Percentiles rank a stretch among this genome's conserved stretches.
phyloP scores from a whole-genome alignment of 2,329 filamentous ascomycete species.

The Calonectria hongkongensis region DNA sequence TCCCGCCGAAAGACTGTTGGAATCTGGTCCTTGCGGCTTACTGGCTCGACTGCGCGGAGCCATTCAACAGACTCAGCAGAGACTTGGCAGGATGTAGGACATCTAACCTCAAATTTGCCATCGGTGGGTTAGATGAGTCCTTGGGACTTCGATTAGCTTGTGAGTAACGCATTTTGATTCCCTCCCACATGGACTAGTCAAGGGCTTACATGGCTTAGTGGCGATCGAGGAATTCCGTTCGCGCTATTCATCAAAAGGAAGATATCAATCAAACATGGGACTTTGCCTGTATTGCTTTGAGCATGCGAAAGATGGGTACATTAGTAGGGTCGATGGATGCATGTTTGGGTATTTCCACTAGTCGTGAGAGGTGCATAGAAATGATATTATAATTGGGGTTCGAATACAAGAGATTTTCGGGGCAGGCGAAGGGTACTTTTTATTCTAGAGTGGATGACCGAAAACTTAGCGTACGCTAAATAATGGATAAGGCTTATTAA shows the following conservation, averaged over 20 bases:
- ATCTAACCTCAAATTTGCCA: slow-evolving; percentile 11
- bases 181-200: no score
- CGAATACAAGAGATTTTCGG: no score
- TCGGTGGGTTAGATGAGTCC: slow-evolving; percentile 14
- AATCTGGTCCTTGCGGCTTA: slow-evolving; percentile 14
- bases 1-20: slow-evolving; percentile 11
- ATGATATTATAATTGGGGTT: no score
- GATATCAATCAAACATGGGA: slow-evolving; percentile 14
- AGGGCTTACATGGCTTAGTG: background rate
- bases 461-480: no score
- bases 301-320: slow-evolving; percentile 8
- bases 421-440: no score
- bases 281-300: slow-evolving; percentile 14
- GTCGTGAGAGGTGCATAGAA: no score
- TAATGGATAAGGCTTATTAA: no score
- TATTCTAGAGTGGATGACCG: no score
- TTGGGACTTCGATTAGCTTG: slow-evolving; percentile 7
- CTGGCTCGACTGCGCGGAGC: slow-evolving; percentile 18
- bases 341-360: slow-evolving; percentile 16
- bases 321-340: background rate
- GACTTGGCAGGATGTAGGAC: slow-evolving; percentile 12
- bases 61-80: slow-evolving; percentile 12
- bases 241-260: slow-evolving; percentile 13
- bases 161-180: background rate
- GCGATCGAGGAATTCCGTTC: slow-evolving; percentile 17